Conservation (phyloP, 352 stramenopile species). For the Phytophthora sp. region DNA sequence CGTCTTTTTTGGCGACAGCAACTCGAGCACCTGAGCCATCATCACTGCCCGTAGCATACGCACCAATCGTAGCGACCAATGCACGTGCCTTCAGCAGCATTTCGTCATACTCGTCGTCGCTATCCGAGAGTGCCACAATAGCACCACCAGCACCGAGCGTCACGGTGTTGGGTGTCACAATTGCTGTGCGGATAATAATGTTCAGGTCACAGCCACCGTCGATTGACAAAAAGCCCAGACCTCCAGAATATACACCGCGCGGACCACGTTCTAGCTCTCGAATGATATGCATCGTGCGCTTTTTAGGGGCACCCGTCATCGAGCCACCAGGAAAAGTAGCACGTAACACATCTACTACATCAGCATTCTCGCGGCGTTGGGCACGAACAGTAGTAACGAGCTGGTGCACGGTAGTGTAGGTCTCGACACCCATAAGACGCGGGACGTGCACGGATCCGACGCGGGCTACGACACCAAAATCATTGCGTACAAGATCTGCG, state of each 20-base stretch:
- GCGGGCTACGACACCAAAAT: constrained; percentile 94
- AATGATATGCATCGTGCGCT: constrained; percentile 96
- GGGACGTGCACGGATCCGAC: constrained; percentile 93
- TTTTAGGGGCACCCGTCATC: constrained; percentile 98
- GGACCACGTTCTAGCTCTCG: constrained; percentile 87
- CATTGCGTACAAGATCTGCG: constrained; percentile 96
- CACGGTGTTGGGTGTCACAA: constrained; percentile 83
- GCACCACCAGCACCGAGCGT: constrained; percentile 95
- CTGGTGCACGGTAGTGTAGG: constrained; percentile 97
- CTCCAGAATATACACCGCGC: constrained; percentile 97
- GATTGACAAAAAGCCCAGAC: constrained; percentile 95
- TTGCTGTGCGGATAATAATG: constrained; percentile 97
- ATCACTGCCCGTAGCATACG: constrained; percentile 57
- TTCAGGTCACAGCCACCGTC: constrained; percentile 97
- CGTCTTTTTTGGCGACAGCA: constrained; percentile 21
- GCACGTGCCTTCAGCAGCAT: constrained; percentile 91
- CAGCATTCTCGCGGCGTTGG: constrained; percentile 45
- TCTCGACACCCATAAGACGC: constrained; percentile 95
- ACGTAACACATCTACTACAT: constrained; percentile 91
- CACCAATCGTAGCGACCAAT: constrained; percentile 64
- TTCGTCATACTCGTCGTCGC: constrained; percentile 94
- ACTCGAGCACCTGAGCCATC: constrained; percentile 45
- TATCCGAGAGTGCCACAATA: constrained; percentile 95
- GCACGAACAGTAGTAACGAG: constrained; percentile 96
- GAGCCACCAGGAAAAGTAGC: constrained; percentile 97